Evolutionary conservation across 108 stramenopile genomes (phyloP), one percentile per base, ranked within the genome.

Genomic region (Fistulifera pelliculosa): DNA sequence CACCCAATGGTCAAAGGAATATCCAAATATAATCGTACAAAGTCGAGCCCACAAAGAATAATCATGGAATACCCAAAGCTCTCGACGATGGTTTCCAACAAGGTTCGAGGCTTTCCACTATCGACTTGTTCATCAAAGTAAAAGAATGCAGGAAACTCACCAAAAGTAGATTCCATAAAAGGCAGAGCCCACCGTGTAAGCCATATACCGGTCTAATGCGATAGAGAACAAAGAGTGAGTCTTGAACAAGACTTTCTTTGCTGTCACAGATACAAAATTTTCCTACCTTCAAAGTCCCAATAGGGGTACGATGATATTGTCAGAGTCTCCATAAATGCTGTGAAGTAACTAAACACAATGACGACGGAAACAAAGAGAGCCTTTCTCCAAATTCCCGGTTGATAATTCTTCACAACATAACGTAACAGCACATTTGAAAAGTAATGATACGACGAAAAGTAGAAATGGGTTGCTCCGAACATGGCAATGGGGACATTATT

Each of bases 131-230:
- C 54, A 67, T 93, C 85, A 69, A 93, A 81, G 31, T 51, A 50
- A 50, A 74, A 94, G 74, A 96, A 96, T 52, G 90, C 91, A 2
- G 98, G 56, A 85, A 98, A 52, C 83, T 85, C 41, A 97, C 96
- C n/a, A 99, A 54, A 99, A 99, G 61, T 99, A 99, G 38, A 98
- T 97, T 4, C 96, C 96, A 61, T 99, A 99, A 70, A 98, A 97
- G 1, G 94, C 94, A 16, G 71, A 74, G 7, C 74, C 74, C 16
- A 75, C 60, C 5, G 74, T 50, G 38, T 71, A 68, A 8, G 69
- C 69, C 56, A 65, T 68, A 31, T 64, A 25, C 10, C 66, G 67
- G 31, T 35, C 31, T 35, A 35, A 35, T n/a, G n/a, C 31, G 31
- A 35, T 6, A 35, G 8, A 6, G 8, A 8, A 35, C 3, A 35